phyloP scores from a whole-genome alignment of 1,284 basidiomycete genomes.

The Mixia osmundae region DNA sequence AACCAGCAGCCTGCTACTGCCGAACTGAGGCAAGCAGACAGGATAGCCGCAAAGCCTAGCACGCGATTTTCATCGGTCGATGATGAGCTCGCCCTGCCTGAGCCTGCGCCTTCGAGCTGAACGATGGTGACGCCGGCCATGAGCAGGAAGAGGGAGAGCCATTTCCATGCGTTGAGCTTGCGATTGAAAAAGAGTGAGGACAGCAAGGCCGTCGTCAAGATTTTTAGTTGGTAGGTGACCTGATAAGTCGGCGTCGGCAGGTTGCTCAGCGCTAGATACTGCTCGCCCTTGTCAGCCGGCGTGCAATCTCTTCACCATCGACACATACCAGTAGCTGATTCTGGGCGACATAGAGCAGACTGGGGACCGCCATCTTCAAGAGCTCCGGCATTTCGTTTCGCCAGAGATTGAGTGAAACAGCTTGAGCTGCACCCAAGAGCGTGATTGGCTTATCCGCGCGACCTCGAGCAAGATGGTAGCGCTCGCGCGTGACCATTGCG shows the following conservation, averaged over 20 bases:
- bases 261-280: constrained; percentile 17
- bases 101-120: constrained; percentile 8
- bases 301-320: background rate
- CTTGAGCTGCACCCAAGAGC: too few species aligned
- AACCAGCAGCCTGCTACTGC: constrained; percentile 17
- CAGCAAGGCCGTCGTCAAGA: constrained; percentile 18
- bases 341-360: constrained; percentile 14
- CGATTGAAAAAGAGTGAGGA: constrained; percentile 14
- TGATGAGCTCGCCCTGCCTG: background rate
- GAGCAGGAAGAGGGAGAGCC: constrained; percentile 15
- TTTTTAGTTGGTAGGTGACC: constrained; percentile 18
- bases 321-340: constrained; percentile 13
- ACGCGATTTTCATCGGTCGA: constrained; percentile 3
- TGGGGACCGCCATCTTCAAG: constrained; percentile 12
- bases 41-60: constrained; percentile 13
- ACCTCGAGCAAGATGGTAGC: background rate
- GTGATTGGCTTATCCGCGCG: too few species aligned
- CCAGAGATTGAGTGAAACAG: too few species aligned
- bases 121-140: constrained; percentile 13
- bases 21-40: constrained; percentile 13
- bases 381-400: too few species aligned
- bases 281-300: background rate
- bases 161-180: constrained; percentile 9
- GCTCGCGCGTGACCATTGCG: constrained; percentile 6
- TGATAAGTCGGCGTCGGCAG: constrained; percentile 14